Evolutionary conservation across 202 grass and related monocot genomes (phyloP), one percentile per base, ranked within the genome.

Genomic region (Setaria italica): DNA sequence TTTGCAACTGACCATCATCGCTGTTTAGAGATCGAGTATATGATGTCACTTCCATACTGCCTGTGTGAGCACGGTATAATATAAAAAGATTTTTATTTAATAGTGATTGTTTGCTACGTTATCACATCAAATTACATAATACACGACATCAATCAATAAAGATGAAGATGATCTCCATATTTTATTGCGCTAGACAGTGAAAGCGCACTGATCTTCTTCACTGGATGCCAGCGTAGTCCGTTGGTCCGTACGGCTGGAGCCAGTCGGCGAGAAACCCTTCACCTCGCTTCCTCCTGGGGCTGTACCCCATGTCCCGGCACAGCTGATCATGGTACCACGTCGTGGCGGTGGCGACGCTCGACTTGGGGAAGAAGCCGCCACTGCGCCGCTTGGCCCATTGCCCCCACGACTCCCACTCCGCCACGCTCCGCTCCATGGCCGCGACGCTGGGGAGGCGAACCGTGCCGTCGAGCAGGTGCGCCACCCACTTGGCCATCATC

Each of bases 261-360:
- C 89, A 94, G 19, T 97, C 90, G 21, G 85, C 88, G 10, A 94
- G 39, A n/a, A 92, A 14, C 0, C 88, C 87, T 20, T 63, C 10
- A n/a, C 0, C 87, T 85, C 20, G 77, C 72, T 97, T 94, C 71
- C 92, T 92, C 74, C 55, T 77, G 0, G 95, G 51, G 58, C 76
- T 48, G 78, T 72, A 79, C 0, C 92, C 95, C 92, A 97, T 91
- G 84, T 97, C 92, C 30, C 88, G 72, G 74, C 94, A 97, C 46
- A 97, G 79, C 74, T 79, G 74, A 71, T 97, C 94, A 54, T 88
- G 89, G 76, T 94, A 94, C 90, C 92, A 97, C 43, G 86, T 86
- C 34, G 85, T 81, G 11, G 92, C 66, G 0, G n/a, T 42, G 35
- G 74, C 77, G 5, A 97, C 35, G 76, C 88, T 91, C n/a, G 90